A percentile compares a stretch with the other conserved stretches of the same genome.
Evolutionary conservation across 1,284 basidiomycete genomes (phyloP).

Genomic region (Stygiomarasmius scandens): DNA sequence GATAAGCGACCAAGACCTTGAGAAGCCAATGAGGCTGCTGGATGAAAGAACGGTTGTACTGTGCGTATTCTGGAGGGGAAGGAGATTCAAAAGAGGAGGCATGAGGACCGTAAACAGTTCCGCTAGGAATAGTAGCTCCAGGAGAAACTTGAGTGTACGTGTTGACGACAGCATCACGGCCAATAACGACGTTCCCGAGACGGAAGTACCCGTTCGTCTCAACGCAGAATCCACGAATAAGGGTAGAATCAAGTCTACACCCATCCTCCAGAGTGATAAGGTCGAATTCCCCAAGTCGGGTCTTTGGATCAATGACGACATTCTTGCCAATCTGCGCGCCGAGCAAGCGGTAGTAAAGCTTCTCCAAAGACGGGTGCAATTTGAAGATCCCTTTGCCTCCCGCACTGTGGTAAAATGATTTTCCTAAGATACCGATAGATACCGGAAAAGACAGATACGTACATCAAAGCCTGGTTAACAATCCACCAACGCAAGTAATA

Average conservation of each 20-base stretch:
- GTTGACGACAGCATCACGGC: conserved; percentile 41
- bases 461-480: conserved; percentile 43
- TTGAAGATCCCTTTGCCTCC: conserved; percentile 45
- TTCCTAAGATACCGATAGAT: not conserved
- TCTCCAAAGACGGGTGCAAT: conserved; percentile 37
- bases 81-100: conserved; percentile 43
- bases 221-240: conserved; percentile 45
- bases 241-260: conserved; percentile 40
- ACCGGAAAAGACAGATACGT: not conserved
- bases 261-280: conserved; percentile 44
- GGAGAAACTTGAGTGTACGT: conserved; percentile 45
- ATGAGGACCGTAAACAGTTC: conserved; percentile 46
- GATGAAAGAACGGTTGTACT: conserved; percentile 39
- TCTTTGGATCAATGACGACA: conserved; percentile 39
- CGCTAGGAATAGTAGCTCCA: conserved; percentile 39
- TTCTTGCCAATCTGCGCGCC: conserved; percentile 44
- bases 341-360: conserved; percentile 44
- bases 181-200: conserved; percentile 41
- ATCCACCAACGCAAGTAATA: conserved; percentile 54
- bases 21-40: conserved; percentile 34
- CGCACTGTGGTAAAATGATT: conserved; percentile 20
- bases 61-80: conserved; percentile 36
- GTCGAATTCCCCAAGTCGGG: conserved; percentile 43
- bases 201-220: conserved; percentile 46
- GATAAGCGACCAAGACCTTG: conserved; percentile 39